Base-by-base conservation (phyloP, 768 basidiomycete genomes). In the Collybia nuda region DNA sequence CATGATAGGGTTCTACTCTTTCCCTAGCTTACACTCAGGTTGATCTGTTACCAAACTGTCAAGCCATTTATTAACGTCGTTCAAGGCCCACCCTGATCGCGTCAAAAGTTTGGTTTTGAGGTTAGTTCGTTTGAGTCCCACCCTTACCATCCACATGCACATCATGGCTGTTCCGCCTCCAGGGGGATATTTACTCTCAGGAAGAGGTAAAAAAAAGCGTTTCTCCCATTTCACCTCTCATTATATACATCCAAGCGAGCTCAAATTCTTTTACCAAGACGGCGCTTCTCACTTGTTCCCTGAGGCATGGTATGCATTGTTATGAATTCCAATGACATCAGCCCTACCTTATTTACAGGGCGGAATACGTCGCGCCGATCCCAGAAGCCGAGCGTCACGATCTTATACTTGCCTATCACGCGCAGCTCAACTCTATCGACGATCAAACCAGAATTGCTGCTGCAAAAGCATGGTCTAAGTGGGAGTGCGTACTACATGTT, bases 261-360 rank as follows among this genome's bases (percentile, higher is more conserved):
- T 97, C 36, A 78, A 80, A 17, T 98, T 94, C 75, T 96, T 97
- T 75, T 97, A 95, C 67, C 93, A 94, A 72, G 81, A 89, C 2
- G 92, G 92, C 12, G 71, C 90, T 9, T 86, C 85, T 4, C 84
- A 88, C 63, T 66, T 92, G 24, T 93, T 93, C 75, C 90, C 92
- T 0, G 89, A 93, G 68, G 90, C 91, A 57, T 96, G 91, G 91
- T 90, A 57, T 52, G 35, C 24, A 40, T 23, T 11, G 24, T 36
- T n/a, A n/a, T n/a, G n/a, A n/a, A n/a, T n/a, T n/a, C n/a, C n/a
- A n/a, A n/a, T n/a, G n/a, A 28, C n/a, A n/a, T 28, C 21, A 17
- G 14, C 22, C 15, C 8, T 42, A n/a, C 32, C 44, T 38, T 28
- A 9, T 22, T 12, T 11, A 11, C 21, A 95, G 93, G 92, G 86